Percentiles rank a stretch among this genome's conserved stretches.
Conservation (phyloP, 2,329 filamentous ascomycete species). For the Pleoardoris graminearum region DNA sequence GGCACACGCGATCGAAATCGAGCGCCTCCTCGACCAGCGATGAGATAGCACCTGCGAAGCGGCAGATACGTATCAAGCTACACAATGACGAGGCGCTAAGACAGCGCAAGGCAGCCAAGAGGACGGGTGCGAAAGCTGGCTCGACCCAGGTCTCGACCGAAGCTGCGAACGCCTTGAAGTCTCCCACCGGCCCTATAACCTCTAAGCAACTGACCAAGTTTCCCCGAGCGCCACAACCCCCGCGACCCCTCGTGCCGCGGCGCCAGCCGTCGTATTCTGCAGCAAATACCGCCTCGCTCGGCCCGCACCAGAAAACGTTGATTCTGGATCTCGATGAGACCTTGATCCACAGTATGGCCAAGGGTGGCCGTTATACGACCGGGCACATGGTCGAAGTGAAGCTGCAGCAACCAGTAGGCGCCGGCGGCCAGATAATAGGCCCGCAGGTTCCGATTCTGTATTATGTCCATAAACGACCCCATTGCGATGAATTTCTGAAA, state of each 20-base stretch:
- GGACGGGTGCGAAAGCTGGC: slow-evolving; percentile 54
- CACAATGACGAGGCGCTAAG: slow-evolving; percentile 76
- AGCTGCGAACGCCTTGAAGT: slow-evolving; percentile 76
- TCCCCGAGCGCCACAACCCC: slow-evolving; percentile 84
- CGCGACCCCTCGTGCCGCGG: slow-evolving; percentile 84
- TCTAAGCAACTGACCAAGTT: slow-evolving; percentile 77
- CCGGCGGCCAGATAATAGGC: slow-evolving; percentile 68
- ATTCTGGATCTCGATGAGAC: slow-evolving; percentile 97
- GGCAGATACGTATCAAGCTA: slow-evolving; percentile 89
- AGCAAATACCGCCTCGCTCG: slow-evolving; percentile 38
- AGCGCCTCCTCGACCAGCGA: slow-evolving; percentile 54
- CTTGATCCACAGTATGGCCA: slow-evolving; percentile 95
- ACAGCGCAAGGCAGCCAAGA: slow-evolving; percentile 71
- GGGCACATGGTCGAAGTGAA: slow-evolving; percentile 99
- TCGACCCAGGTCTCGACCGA: slow-evolving; percentile 45
- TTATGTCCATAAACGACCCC: slow-evolving; percentile 96
- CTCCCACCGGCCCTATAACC: slow-evolving; percentile 79
- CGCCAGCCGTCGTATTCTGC: slow-evolving; percentile 83
- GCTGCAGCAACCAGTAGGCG: slow-evolving; percentile 71
- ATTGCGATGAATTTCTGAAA: slow-evolving; percentile 94
- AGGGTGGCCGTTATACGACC: slow-evolving; percentile 91
- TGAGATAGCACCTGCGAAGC: slow-evolving; percentile 68
- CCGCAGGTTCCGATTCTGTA: slow-evolving; percentile 96
- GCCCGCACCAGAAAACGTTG: slow-evolving; percentile 76
- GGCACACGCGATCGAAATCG: slow-evolving; percentile 68